phyloP scores from a whole-genome alignment of 805 yeast genomes.

The Nakazawaea peltata region DNA sequence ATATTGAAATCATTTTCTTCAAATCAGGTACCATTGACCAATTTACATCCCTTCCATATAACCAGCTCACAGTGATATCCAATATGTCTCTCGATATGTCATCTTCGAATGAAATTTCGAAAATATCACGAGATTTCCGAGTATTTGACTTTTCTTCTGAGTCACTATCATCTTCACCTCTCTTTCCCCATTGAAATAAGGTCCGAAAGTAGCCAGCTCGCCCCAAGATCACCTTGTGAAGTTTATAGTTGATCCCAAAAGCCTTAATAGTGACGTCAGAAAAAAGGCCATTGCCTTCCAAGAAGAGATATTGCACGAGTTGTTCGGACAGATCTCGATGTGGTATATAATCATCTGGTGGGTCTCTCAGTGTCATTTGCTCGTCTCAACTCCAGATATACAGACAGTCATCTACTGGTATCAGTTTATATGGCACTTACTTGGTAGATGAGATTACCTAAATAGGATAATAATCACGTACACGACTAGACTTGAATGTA shows the following conservation, averaged over 20 bases:
- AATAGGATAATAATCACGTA: no score
- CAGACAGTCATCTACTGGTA: no score
- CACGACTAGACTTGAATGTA: no score
- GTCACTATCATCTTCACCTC: neutral
- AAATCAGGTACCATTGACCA: conserved; percentile 27
- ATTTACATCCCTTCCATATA: conserved; percentile 35
- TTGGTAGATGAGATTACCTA: no score
- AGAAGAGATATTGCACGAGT: no score
- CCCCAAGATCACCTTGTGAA: conserved; percentile 38
- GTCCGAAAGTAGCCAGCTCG: conserved; percentile 40
- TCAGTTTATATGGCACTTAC: no score
- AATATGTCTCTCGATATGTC: conserved; percentile 36
- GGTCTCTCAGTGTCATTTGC: no score
- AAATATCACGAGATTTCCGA: neutral
- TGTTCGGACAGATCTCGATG: no score
- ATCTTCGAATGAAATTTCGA: conserved; percentile 31
- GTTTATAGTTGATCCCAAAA: conserved; percentile 33
- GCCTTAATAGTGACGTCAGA: conserved; percentile 41
- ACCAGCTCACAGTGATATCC: conserved; percentile 36
- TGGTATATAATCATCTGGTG: no score
- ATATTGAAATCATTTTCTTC: conserved; percentile 36
- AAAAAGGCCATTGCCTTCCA: no score
- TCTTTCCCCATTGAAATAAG: conserved; percentile 34
- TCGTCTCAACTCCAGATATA: no score
- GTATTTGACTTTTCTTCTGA: neutral